Base-by-base conservation (phyloP, 2,329 filamentous ascomycete genomes). In the Neoascochyta sp. region DNA sequence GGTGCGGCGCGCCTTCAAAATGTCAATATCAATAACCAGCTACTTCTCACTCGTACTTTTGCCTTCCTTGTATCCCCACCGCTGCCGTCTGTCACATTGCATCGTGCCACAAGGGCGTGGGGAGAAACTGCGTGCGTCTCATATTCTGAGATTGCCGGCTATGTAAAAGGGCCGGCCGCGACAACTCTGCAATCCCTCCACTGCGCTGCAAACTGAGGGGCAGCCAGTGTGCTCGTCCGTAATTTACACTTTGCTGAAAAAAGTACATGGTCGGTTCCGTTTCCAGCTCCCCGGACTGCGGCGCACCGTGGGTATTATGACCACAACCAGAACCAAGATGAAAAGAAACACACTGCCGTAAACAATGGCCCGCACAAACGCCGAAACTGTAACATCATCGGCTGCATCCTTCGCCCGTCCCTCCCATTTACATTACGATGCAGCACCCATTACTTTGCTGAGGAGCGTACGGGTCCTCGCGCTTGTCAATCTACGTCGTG, bases 401-500 rank as follows among this genome's bases (percentile, higher is more conserved):
- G 41, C 48, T 51, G 45, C 53, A 50, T 50, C 50, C 40, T 35
- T n/a, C n/a, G 29, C 39, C 38, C 31, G 19, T 36, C 32, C 15
- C 45, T 41, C 43, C 52, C 41, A 36, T 50, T 53, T 75, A 96
- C 90, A 96, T 96, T 68, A 98, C 81, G 57, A 83, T 76, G 72
- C 92, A 98, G 79, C 92, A 98, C 56, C 88, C 85, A 61, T 81
- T 84, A 51, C 78, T 86, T 70, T 93, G 87, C 73, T 93, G 90
- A 50, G 90, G 90, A 57, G 90, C 88, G 64, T 98, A 98, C n/a
- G 92, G 92, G 64, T 98, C 92, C 63, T 96, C 92, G 65, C 85
- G 83, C 74, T 88, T 90, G 61, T 93, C 87, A 46, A 96, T 87
- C 75, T 80, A 57, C 10, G 2, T 16, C 7, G 15, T 2, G 16